These are phyloP conservation scores for Saccharomyces mikatae DNA, from an alignment of 805 yeast genomes.

Conservation along the genomic window DNA sequence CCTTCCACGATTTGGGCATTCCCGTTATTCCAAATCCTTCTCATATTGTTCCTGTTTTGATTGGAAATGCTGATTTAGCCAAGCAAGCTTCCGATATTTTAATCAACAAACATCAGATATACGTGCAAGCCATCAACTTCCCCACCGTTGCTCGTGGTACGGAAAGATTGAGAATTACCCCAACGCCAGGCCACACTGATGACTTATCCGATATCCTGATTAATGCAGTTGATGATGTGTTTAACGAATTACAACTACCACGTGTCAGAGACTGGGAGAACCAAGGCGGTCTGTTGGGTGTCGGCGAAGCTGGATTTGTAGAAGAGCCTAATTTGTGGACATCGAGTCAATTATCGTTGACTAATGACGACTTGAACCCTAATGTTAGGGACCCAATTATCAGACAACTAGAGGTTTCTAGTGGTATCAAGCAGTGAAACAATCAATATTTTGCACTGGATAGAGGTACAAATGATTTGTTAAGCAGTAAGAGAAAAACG, in stretches of 20 bases:
- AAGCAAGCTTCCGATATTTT: constrained; percentile 85
- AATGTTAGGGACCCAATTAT: constrained; percentile 60
- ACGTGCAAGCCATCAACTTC: constrained; percentile 96
- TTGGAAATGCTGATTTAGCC: constrained; percentile 91
- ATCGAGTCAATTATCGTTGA: constrained; percentile 59
- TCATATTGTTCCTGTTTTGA: constrained; percentile 90
- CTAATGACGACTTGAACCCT: constrained; percentile 54
- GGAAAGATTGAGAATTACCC: constrained; percentile 95
- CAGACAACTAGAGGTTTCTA: constrained; percentile 58
- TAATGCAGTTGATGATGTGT: constrained; percentile 72
- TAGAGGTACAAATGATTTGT: not conserved
- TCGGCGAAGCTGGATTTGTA: constrained; percentile 49
- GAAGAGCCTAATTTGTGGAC: constrained; percentile 77
- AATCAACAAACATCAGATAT: constrained; percentile 74
- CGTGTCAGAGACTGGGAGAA: constrained; percentile 70
- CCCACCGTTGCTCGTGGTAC: constrained; percentile 96
- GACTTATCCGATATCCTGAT: constrained; percentile 70
- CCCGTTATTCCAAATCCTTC: constrained; percentile 98
- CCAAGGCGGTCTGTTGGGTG: constrained; percentile 86
- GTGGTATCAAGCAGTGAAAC: constrained; percentile 39
- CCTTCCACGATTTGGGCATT: constrained; percentile 61
- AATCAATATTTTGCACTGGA: not conserved
- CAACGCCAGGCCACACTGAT: constrained; percentile 91
- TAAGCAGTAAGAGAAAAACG: not conserved
- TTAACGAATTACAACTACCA: constrained; percentile 63